These are phyloP conservation scores for Mycena sanguinolenta DNA, from an alignment of 768 basidiomycete species.

Conservation along the genomic window DNA sequence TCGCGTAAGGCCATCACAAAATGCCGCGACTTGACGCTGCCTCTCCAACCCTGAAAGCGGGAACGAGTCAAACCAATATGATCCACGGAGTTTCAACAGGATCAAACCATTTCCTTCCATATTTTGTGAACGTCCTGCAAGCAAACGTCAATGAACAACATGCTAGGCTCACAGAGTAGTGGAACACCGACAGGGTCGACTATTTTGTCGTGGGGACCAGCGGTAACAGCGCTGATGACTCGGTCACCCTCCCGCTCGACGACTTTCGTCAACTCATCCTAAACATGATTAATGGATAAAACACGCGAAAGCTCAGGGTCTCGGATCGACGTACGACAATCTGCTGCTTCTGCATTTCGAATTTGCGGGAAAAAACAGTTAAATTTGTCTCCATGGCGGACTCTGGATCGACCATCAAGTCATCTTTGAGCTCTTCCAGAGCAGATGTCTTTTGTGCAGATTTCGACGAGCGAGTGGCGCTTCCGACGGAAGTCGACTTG, in stretches of 20 bases:
- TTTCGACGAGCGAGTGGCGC: background rate
- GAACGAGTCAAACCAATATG: background rate
- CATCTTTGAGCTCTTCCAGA: conserved; percentile 40
- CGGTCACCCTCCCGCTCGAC: conserved; percentile 47
- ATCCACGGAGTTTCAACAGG: background rate
- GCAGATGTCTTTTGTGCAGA: conserved; percentile 10
- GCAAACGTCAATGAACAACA: background rate
- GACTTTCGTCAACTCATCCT: conserved; percentile 44
- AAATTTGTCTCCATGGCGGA: conserved; percentile 45
- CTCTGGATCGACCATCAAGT: conserved; percentile 43
- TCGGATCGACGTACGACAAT: conserved; percentile 32
- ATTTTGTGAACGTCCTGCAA: conserved; percentile 50
- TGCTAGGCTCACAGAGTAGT: background rate
- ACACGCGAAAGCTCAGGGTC: background rate
- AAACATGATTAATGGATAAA: background rate
- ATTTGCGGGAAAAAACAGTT: conserved; percentile 49
- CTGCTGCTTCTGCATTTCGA: conserved; percentile 48
- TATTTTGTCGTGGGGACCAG: conserved; percentile 51
- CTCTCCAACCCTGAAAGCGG: conserved; percentile 49
- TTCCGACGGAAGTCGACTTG: conserved; percentile 2
- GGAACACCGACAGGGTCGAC: conserved; percentile 33
- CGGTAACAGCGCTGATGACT: conserved; percentile 44
- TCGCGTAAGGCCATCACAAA: conserved; percentile 53
- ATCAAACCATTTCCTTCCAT: conserved; percentile 55
- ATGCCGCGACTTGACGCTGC: conserved; percentile 48